Conservation (phyloP, 2,329 filamentous ascomycete species). For the Nannizzia gypsea region DNA sequence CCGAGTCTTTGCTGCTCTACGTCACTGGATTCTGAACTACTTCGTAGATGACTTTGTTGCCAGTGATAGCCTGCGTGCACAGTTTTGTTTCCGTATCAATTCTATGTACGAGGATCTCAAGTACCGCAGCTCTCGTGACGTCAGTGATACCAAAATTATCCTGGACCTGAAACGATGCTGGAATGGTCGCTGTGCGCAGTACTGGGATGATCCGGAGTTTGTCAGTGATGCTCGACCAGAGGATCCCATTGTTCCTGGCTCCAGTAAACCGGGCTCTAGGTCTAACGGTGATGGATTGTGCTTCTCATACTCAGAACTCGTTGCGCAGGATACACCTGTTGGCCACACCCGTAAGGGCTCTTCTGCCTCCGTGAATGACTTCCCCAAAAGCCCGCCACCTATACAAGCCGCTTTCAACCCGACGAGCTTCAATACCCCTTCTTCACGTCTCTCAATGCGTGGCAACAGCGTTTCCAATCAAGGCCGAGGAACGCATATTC, state of each 20-base stretch:
- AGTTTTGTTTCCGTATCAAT: conserved; percentile 75
- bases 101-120: conserved; percentile 43
- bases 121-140: conserved; percentile 40
- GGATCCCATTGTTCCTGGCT: conserved; percentile 60
- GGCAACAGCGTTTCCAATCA: conserved; percentile 14
- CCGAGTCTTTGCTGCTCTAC: conserved; percentile 82
- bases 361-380: background rate
- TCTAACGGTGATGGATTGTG: conserved; percentile 7
- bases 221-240: conserved; percentile 50
- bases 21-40: conserved; percentile 97
- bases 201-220: conserved; percentile 69
- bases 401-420: background rate
- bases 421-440: conserved; percentile 16
- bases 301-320: background rate
- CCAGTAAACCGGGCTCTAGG: conserved; percentile 49
- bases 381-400: conserved; percentile 23
- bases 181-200: conserved; percentile 77
- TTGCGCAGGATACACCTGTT: background rate
- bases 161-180: conserved; percentile 94
- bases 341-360: background rate
- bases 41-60: conserved; percentile 87
- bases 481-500: conserved; percentile 31
- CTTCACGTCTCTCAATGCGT: conserved; percentile 10
- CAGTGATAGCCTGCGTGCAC: conserved; percentile 58
- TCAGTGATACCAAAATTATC: conserved; percentile 70